Evolutionary conservation across 495 filamentous ascomycete species (phyloP).

Genomic region (Aspergillus sparsus): DNA sequence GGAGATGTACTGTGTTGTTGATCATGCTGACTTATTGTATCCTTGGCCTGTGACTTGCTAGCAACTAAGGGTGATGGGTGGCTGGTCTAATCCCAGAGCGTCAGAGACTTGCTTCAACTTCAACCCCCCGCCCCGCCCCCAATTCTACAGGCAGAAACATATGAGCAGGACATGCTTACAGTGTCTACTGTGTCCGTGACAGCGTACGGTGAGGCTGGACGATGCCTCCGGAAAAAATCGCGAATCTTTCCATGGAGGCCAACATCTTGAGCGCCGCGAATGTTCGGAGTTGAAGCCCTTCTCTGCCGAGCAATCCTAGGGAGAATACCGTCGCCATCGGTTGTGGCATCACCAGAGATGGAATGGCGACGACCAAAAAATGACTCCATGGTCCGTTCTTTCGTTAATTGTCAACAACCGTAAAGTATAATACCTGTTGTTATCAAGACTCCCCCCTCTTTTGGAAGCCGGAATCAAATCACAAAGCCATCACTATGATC

Average conservation of each 20-base stretch:
- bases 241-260: conserved; percentile 25
- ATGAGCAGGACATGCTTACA: conserved; percentile 3
- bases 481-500: not conserved
- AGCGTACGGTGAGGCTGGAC: conserved; percentile 11
- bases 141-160: not conserved
- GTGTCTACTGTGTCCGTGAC: not conserved
- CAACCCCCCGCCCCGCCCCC: not conserved
- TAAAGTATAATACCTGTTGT: not conserved
- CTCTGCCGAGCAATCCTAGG: not conserved
- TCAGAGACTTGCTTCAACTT: not conserved
- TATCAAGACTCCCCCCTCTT: not conserved
- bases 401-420: not conserved
- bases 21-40: not conserved
- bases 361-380: conserved; percentile 28
- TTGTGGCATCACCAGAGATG: conserved; percentile 11
- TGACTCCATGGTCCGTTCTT: conserved; percentile 14
- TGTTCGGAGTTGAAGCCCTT: conserved; percentile 21
- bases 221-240: conserved; percentile 33
- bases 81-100: conserved; percentile 1
- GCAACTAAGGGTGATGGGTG: not conserved
- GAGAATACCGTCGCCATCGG: conserved; percentile 10
- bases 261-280: not conserved
- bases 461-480: not conserved
- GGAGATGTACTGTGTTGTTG: not conserved
- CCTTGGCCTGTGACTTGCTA: not conserved